Evolutionary conservation across 352 stramenopile genomes (phyloP), one percentile per base, ranked within the genome.

Genomic region (Phytophthora tubulina): DNA sequence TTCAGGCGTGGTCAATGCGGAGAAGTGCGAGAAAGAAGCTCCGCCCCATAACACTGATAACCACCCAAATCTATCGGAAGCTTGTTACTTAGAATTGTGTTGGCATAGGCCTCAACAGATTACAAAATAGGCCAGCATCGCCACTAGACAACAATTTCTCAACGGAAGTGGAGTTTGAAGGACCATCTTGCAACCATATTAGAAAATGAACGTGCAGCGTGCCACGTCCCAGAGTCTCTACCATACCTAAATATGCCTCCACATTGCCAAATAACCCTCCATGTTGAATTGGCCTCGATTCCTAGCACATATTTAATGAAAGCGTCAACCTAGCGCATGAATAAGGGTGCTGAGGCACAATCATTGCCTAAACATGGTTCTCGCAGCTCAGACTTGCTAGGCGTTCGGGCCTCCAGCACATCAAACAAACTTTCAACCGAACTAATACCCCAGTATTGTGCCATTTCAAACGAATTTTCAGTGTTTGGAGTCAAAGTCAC

Each of bases 211-310:
- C 7, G 31, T 57, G 46, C 11, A 65, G 35, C 3, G 57, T 65
- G 14, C 57, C 45, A n/a, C 33, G 31, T 21, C 17, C 17, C 17
- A 21, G 17, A 21, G 17, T 21, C 17, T 21, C 17, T 21, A 21
- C 17, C 58, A 66, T 57, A 21, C 46, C 46, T 31, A 52, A 66
- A 30, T 66, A 66, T 3, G 48, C 58, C 17, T 57, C 6, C 10
- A 66, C 46, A 13, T 30, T 14, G 3, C 36, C 35, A 30, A 66
- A 65, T 15, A 65, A 27, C 13, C 45, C 56, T 17, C 36, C 33
- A 13, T 6, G 35, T 11, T 41, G 27, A 3, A 11, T 35, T 35
- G 13, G 54, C 1, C 2, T n/a, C 1, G 2, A 65, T 35, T 15
- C 15, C 57, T 4, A 63, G 44, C 3, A 64, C 57, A 17, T 56